Evolutionary conservation across 2,329 filamentous ascomycete genomes (phyloP).

Genomic region (Ophiognomonia clavigignenti-juglandacearum): DNA sequence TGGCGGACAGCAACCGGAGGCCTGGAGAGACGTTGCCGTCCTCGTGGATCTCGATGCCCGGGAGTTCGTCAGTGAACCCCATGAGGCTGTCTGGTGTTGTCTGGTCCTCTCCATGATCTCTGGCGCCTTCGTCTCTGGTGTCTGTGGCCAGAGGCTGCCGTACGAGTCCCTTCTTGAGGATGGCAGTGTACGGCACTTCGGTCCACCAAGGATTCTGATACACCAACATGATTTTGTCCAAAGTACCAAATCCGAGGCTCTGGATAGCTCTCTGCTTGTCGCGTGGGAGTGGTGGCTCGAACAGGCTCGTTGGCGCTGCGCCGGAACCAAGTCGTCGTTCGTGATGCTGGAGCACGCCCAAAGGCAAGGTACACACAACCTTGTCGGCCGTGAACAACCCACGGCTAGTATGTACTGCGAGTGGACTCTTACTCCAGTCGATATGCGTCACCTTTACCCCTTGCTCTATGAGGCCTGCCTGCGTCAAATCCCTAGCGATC

Average conservation of each 20-base stretch:
- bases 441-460: background rate
- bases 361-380: constrained; percentile 6
- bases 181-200: constrained; percentile 1
- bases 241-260: constrained; percentile 6
- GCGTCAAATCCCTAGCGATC: constrained; percentile 2
- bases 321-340: background rate
- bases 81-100: constrained; percentile 1
- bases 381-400: constrained; percentile 2
- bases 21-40: background rate
- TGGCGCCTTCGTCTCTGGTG: background rate
- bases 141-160: background rate
- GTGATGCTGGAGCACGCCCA: constrained; percentile 7
- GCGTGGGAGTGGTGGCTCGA: background rate
- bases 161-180: background rate
- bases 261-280: constrained; percentile 1
- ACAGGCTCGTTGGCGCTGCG: background rate
- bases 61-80: constrained; percentile 4
- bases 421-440: constrained; percentile 1
- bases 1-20: background rate
- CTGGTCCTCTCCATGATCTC: background rate
- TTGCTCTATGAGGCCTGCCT: constrained; percentile 1
- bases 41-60: constrained; percentile 3
- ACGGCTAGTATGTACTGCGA: constrained; percentile 2
- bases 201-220: constrained; percentile 7
- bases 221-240: constrained; percentile 10